Conservation (phyloP, 768 basidiomycete species). For the Collybia mongolica region DNA sequence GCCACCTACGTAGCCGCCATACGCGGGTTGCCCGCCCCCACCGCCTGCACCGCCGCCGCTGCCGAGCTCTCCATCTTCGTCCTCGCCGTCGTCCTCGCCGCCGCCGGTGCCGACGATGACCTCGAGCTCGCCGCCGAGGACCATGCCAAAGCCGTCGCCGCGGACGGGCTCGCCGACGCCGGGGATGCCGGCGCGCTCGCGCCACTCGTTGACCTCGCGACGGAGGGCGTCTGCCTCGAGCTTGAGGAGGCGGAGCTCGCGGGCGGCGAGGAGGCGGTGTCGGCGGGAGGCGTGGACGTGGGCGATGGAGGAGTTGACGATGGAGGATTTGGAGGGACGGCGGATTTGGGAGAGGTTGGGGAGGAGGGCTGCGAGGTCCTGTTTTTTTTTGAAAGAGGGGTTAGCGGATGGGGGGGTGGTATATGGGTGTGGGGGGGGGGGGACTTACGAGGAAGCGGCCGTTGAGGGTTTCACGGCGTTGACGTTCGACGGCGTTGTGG, state of each 20-base stretch:
- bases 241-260: conserved; percentile 78
- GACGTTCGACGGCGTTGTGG: conserved; percentile 96
- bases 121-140: conserved; percentile 70
- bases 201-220: conserved; percentile 92
- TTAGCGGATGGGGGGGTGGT: conserved; percentile 1
- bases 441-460: conserved; percentile 79
- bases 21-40: conserved; percentile 2
- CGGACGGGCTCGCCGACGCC: conserved; percentile 72
- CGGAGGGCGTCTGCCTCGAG: conserved; percentile 84
- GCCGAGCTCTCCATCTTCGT: conserved; percentile 31
- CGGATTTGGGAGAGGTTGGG: conserved; percentile 90
- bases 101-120: conserved; percentile 48
- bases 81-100: conserved; percentile 57
- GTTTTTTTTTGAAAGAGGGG: neutral
- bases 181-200: conserved; percentile 70
- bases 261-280: conserved; percentile 62
- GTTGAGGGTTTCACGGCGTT: conserved; percentile 90
- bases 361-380: conserved; percentile 90
- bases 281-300: conserved; percentile 77
- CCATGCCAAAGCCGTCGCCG: conserved; percentile 70
- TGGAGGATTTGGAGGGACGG: conserved; percentile 93
- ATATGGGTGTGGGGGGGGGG: conserved; percentile 13
- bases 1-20: conserved; percentile 21
- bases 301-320: conserved; percentile 94
- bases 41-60: conserved; percentile 15